Conservation (phyloP, 2,329 filamentous ascomycete genomes). For the Endoconidiophora polonica region DNA sequence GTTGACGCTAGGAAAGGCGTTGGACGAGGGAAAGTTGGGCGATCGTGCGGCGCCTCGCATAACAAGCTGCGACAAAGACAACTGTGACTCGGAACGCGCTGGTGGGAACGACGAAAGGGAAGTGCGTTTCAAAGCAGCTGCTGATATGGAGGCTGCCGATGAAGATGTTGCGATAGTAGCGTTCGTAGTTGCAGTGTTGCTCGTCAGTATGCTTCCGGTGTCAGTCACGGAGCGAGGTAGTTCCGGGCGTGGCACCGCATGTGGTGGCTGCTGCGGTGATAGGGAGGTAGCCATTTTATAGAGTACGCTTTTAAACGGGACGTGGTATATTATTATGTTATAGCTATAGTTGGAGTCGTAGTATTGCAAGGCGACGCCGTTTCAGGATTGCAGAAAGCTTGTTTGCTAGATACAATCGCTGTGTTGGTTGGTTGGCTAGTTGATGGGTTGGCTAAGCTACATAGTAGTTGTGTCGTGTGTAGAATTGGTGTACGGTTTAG, state of each 20-base stretch:
- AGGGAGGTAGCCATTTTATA: slow-evolving; percentile 12
- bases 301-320: not conserved
- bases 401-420: not conserved
- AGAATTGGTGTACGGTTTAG: too few relatives aligned
- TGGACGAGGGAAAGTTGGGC: slow-evolving; percentile 23
- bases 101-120: slow-evolving; percentile 51
- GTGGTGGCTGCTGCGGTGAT: slow-evolving; percentile 2
- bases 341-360: not conserved
- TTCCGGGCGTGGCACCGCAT: slow-evolving; percentile 8
- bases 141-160: not conserved
- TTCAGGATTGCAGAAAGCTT: too few relatives aligned
- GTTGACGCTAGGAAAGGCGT: slow-evolving; percentile 25
- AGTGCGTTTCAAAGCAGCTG: slow-evolving; percentile 22
- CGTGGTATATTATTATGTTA: not conserved
- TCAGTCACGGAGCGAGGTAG: slow-evolving; percentile 9
- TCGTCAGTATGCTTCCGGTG: not conserved
- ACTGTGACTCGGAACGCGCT: slow-evolving; percentile 39
- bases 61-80: slow-evolving; percentile 25
- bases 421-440: not conserved
- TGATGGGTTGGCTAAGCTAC: not conserved
- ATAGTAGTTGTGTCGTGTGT: not conserved
- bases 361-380: not conserved
- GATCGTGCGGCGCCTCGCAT: slow-evolving; percentile 27
- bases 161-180: not conserved
- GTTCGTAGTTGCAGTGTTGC: not conserved